Evolutionary conservation across 2,329 filamentous ascomycete species (phyloP).

Genomic region (Chaetomiaceae sp.): DNA sequence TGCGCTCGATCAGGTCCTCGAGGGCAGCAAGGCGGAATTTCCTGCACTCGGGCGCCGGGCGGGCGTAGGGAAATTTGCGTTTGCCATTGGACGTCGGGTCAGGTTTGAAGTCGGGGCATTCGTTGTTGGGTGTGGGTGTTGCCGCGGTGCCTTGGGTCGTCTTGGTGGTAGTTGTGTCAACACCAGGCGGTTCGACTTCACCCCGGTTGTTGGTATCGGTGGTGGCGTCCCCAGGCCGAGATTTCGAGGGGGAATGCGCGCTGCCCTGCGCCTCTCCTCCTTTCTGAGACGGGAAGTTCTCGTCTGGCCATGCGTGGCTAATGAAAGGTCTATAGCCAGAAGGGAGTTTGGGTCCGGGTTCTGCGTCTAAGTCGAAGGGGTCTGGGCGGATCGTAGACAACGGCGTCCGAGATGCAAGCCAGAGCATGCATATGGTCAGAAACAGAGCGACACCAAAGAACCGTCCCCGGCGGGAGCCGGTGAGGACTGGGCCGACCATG

Average conservation of each 20-base stretch:
- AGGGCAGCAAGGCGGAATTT: conserved; percentile 66
- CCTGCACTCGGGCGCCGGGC: conserved; percentile 63
- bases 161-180: background rate
- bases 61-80: conserved; percentile 32
- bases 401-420: conserved; percentile 20
- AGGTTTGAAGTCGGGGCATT: conserved; percentile 27
- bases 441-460: conserved; percentile 19
- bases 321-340: background rate
- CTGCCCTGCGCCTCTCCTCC: background rate
- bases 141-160: background rate
- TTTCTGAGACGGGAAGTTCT: background rate
- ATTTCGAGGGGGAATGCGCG: background rate
- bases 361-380: conserved; percentile 11
- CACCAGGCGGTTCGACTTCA: background rate
- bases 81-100: conserved; percentile 29
- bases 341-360: background rate
- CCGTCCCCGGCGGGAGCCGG: conserved; percentile 19
- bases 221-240: too few relatives aligned
- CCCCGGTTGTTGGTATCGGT: background rate
- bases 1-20: conserved; percentile 56
- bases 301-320: background rate
- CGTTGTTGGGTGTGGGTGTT: background rate
- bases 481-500: conserved; percentile 20
- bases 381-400: conserved; percentile 2
- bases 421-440: conserved; percentile 18